phyloP scores from a whole-genome alignment of 306 rosid species.

The Prunus mira region DNA sequence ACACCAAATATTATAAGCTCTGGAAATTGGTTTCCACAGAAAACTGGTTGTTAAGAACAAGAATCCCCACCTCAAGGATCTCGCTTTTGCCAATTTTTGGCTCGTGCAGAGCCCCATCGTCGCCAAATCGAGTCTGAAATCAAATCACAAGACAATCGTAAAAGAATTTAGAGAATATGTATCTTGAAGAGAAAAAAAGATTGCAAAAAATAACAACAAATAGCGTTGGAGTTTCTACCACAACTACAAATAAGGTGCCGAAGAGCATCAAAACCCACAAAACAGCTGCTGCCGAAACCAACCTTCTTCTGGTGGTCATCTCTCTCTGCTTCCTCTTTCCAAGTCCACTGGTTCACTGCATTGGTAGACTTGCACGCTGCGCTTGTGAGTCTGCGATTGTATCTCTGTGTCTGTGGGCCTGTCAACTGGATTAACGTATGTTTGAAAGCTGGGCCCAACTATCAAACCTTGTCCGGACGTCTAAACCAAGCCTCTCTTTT shows the following conservation, averaged over 20 bases:
- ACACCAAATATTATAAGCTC: neutral
- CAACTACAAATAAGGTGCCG: slow-evolving; percentile 31
- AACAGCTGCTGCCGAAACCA: slow-evolving; percentile 29
- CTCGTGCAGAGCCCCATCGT: slow-evolving; percentile 9
- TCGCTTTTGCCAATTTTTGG: slow-evolving; percentile 12
- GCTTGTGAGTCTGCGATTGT: neutral
- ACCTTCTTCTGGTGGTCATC: slow-evolving; percentile 26
- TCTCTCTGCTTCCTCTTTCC: neutral
- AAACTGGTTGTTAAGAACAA: neutral
- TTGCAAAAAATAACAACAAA: neutral
- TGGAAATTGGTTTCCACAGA: neutral
- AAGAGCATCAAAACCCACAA: slow-evolving; percentile 45
- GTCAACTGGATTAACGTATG: neutral
- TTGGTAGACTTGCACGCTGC: neutral
- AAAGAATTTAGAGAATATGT: neutral
- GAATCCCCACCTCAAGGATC: slow-evolving; percentile 17
- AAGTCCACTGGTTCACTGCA: neutral
- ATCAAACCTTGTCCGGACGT: neutral
- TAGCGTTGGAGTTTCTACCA: slow-evolving; percentile 22
- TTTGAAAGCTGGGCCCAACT: neutral
- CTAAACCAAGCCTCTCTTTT: neutral
- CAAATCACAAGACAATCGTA: neutral
- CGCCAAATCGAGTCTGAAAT: slow-evolving; percentile 31
- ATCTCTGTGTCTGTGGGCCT: neutral
- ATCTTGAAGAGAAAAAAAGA: neutral